These are phyloP conservation scores for Lipomyces starkeyi DNA, from an alignment of 805 yeast species.

Conservation along the genomic window DNA sequence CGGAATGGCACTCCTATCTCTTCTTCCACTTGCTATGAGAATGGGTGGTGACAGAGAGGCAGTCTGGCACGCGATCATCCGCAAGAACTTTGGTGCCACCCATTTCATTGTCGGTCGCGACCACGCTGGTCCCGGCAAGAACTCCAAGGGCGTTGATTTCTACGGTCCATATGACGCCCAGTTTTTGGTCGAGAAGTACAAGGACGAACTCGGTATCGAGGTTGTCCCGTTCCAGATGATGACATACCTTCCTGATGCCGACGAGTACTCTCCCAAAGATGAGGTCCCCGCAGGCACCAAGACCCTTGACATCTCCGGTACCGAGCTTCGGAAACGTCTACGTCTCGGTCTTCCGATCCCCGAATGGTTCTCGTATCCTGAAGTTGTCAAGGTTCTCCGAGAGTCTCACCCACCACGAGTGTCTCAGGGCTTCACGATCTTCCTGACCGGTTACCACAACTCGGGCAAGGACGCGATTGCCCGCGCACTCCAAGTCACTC, in stretches of 20 bases:
- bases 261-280: slow-evolving; percentile 93
- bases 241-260: slow-evolving; percentile 92
- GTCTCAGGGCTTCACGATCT: slow-evolving; percentile 84
- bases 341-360: slow-evolving; percentile 89
- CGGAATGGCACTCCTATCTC: slow-evolving; percentile 87
- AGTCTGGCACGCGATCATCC: slow-evolving; percentile 95
- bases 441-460: slow-evolving; percentile 64
- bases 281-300: slow-evolving; percentile 78
- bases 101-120: slow-evolving; percentile 98
- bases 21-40: slow-evolving; percentile 95
- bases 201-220: slow-evolving; percentile 80
- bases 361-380: slow-evolving; percentile 97
- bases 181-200: slow-evolving; percentile 75
- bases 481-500: slow-evolving; percentile 84
- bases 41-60: slow-evolving; percentile 99
- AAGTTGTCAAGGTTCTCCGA: slow-evolving; percentile 88
- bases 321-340: slow-evolving; percentile 87
- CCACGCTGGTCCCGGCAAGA: slow-evolving; percentile 94
- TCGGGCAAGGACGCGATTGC: slow-evolving; percentile 70
- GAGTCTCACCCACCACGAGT: slow-evolving; percentile 92
- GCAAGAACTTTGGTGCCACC: slow-evolving; percentile 95
- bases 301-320: slow-evolving; percentile 92
- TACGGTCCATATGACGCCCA: slow-evolving; percentile 98
- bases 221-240: slow-evolving; percentile 98
- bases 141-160: slow-evolving; percentile 89